These are phyloP conservation scores for Mucor plumbeus DNA, from an alignment of 371 early-diverging fungal species.

Conservation along the genomic window DNA sequence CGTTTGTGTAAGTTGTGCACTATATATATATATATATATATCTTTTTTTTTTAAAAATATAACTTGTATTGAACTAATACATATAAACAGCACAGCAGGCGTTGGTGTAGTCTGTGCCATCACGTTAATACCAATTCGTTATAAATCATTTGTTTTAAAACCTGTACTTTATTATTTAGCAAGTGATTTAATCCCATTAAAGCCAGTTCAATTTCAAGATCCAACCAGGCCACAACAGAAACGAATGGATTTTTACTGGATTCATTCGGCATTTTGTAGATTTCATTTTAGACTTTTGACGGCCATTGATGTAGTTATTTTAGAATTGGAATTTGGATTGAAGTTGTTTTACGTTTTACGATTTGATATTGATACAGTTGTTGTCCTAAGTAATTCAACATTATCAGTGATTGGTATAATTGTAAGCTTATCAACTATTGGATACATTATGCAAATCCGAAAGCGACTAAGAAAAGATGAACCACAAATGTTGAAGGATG, in stretches of 20 bases:
- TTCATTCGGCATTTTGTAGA: constrained; percentile 33
- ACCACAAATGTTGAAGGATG: constrained; percentile 27
- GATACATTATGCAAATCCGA: constrained; percentile 33
- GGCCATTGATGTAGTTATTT: constrained; percentile 37
- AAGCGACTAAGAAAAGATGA: constrained; percentile 34
- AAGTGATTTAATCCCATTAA: constrained; percentile 39
- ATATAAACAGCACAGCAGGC: constrained; percentile 34
- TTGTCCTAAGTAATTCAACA: constrained; percentile 42
- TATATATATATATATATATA: neutral
- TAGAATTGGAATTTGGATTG: constrained; percentile 49
- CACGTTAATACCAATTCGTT: constrained; percentile 41
- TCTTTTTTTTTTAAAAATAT: too few relatives aligned
- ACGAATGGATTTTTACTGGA: constrained; percentile 45
- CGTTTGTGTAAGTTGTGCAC: constrained; percentile 38
- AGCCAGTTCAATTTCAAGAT: constrained; percentile 28
- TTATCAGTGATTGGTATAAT: constrained; percentile 37
- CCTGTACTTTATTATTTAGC: constrained; percentile 48
- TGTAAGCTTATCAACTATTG: constrained; percentile 34
- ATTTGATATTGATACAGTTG: constrained; percentile 47
- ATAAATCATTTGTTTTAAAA: constrained; percentile 42
- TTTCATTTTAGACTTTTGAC: constrained; percentile 42
- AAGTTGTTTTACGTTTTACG: constrained; percentile 46
- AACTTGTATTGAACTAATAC: neutral
- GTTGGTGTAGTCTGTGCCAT: constrained; percentile 38
- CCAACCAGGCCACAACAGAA: constrained; percentile 21